These are phyloP conservation scores for Trichosporon ovoides DNA, from an alignment of 1,284 basidiomycete species.

Conservation along the genomic window DNA sequence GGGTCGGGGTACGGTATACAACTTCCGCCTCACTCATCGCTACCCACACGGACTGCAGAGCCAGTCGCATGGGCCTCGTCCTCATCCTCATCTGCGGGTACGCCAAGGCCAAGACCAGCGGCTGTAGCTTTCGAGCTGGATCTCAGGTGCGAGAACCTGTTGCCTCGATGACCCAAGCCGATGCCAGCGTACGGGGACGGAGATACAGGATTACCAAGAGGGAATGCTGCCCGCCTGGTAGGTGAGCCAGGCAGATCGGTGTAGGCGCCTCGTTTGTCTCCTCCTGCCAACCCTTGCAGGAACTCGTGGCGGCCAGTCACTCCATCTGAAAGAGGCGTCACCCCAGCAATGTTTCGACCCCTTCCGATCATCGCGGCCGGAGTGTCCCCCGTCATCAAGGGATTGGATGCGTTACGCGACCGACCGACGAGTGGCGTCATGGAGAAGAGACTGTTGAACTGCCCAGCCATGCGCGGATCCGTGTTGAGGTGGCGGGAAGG, in stretches of 20 bases:
- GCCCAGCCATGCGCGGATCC: constrained; percentile 23
- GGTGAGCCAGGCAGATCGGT: constrained; percentile 18
- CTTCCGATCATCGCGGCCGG: constrained; percentile 9
- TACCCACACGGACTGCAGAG: not conserved
- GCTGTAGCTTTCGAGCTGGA: constrained; percentile 25
- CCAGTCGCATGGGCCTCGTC: constrained; percentile 7
- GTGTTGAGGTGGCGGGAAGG: constrained; percentile 43
- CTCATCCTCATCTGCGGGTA: constrained; percentile 24
- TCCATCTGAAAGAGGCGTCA: constrained; percentile 21
- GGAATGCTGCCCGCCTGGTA: constrained; percentile 23
- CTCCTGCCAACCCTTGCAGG: constrained; percentile 20
- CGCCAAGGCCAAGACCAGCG: constrained; percentile 20
- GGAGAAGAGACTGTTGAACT: constrained; percentile 40
- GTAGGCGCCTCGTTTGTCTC: constrained; percentile 5
- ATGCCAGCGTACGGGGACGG: constrained; percentile 33
- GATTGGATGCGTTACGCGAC: constrained; percentile 27
- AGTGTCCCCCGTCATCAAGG: constrained; percentile 25
- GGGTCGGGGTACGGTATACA: not conserved
- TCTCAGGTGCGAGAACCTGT: constrained; percentile 31
- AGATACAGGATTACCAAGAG: constrained; percentile 28
- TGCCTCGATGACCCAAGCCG: constrained; percentile 16
- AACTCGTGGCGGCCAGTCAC: constrained; percentile 37
- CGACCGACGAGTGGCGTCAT: constrained; percentile 40
- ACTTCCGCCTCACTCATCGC: not conserved
- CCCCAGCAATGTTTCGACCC: constrained; percentile 22